Conservation (phyloP, 1,139 yeast species). For the Saccharomyces hybrid region DNA sequence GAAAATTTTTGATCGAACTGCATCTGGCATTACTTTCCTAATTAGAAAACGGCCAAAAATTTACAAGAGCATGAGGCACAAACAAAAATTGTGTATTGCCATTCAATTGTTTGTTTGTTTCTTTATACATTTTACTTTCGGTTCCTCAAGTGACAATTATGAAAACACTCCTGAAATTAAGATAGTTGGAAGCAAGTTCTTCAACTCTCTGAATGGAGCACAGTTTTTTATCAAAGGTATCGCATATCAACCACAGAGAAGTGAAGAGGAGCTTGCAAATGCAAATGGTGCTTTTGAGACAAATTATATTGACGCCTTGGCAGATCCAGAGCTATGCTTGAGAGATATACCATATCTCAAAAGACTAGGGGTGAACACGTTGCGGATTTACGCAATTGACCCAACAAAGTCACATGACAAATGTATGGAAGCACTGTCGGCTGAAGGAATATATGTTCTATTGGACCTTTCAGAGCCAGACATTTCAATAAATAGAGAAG, state of each 20-base stretch:
- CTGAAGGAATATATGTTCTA: constrained; percentile 49
- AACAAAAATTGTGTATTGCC: no score
- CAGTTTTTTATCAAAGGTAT: constrained; percentile 54
- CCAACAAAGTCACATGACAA: constrained; percentile 44
- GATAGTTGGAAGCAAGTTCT: constrained; percentile 43
- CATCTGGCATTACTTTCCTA: no score
- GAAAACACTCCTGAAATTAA: constrained; percentile 30
- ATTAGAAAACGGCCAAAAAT: no score
- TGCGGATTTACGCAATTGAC: constrained; percentile 49
- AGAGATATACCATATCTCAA: constrained; percentile 44
- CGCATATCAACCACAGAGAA: constrained; percentile 47
- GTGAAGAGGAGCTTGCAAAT: constrained; percentile 21
- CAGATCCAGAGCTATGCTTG: constrained; percentile 39
- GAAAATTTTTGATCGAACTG: no score
- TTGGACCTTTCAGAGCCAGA: constrained; percentile 51
- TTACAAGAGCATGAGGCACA: not conserved
- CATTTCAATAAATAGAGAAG: constrained; percentile 41
- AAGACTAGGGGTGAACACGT: constrained; percentile 44
- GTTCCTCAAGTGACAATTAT: not conserved
- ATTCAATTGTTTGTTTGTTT: no score
- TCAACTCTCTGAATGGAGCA: constrained; percentile 35
- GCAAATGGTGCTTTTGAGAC: constrained; percentile 32
- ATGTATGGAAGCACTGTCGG: constrained; percentile 47
- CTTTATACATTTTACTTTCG: no score
- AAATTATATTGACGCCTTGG: constrained; percentile 47